These are phyloP conservation scores for Cryptosporidium sp. DNA, from an alignment of 169 alveolate genomes.

Conservation along the genomic window DNA sequence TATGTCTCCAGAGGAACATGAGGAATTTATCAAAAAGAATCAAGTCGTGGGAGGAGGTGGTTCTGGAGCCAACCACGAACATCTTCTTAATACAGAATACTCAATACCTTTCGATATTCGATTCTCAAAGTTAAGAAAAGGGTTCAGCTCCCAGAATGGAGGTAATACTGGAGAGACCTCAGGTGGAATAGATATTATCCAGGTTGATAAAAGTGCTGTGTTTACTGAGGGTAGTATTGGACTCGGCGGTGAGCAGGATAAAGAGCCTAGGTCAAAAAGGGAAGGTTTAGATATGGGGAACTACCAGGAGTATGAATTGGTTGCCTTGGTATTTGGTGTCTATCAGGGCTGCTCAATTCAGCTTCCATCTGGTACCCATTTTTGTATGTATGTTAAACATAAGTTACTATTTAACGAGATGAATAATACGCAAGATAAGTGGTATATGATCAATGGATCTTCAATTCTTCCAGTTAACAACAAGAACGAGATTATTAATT, in stretches of 20 bases:
- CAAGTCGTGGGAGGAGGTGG: not conserved
- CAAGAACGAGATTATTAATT: conserved; percentile 24
- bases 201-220: not conserved
- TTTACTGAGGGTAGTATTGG: not conserved
- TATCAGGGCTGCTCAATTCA: conserved; percentile 54
- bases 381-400: conserved; percentile 53
- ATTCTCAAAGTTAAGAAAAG: conserved; percentile 34
- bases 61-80: not conserved
- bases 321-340: conserved; percentile 51
- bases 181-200: conserved; percentile 34
- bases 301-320: conserved; percentile 20
- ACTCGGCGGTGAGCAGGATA: not conserved
- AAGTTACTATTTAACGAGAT: conserved; percentile 14
- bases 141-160: conserved; percentile 16
- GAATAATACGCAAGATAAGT: conserved; percentile 10
- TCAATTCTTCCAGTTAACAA: conserved; percentile 30
- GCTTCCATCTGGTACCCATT: conserved; percentile 69
- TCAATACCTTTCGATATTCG: conserved; percentile 37
- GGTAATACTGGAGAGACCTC: not conserved
- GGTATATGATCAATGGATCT: conserved; percentile 57
- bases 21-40: conserved; percentile 2
- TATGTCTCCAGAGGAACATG: conserved; percentile 30
- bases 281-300: not conserved
- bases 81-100: not conserved
- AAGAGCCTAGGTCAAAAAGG: not conserved